A percentile compares a stretch with the other conserved stretches of the same genome.
Evolutionary conservation across 2,329 filamentous ascomycete species (phyloP).

Genomic region (Pseudogymnoascus sp.): DNA sequence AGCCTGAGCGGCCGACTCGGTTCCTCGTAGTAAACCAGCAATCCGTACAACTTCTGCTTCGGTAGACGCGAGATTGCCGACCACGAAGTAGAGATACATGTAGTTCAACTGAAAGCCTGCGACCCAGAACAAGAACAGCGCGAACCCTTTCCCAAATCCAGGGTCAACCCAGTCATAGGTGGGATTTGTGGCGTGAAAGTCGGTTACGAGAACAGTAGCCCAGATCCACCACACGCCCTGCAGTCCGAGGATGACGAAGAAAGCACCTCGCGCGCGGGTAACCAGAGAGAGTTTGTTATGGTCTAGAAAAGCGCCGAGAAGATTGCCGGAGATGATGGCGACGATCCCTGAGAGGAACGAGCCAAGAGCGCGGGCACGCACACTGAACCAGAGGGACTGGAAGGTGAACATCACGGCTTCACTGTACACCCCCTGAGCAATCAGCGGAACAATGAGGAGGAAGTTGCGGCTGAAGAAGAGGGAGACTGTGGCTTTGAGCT

Average conservation of each 20-base stretch:
- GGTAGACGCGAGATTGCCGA: conserved; percentile 53
- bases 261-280: conserved; percentile 20
- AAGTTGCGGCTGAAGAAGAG: conserved; percentile 55
- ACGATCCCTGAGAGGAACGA: conserved; percentile 63
- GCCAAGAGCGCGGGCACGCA: conserved; percentile 59
- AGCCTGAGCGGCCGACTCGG: conserved; percentile 65
- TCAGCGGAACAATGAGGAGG: conserved; percentile 56
- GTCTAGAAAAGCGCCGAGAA: conserved; percentile 42
- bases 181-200: conserved; percentile 47
- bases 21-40: conserved; percentile 58
- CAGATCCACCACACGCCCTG: conserved; percentile 68
- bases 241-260: conserved; percentile 28
- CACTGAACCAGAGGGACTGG: conserved; percentile 58
- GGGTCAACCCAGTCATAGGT: conserved; percentile 56
- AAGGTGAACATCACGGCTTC: conserved; percentile 69
- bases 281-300: conserved; percentile 18
- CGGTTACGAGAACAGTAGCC: conserved; percentile 56
- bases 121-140: conserved; percentile 58
- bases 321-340: conserved; percentile 55
- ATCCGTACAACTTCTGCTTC: conserved; percentile 60
- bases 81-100: conserved; percentile 58
- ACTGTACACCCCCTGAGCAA: conserved; percentile 61
- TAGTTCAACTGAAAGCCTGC: conserved; percentile 67
- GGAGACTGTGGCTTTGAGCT: conserved; percentile 50
- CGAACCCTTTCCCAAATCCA: conserved; percentile 59